Evolutionary conservation across 2,329 filamentous ascomycete species (phyloP).

Genomic region (Macroventuria anomochaeta): DNA sequence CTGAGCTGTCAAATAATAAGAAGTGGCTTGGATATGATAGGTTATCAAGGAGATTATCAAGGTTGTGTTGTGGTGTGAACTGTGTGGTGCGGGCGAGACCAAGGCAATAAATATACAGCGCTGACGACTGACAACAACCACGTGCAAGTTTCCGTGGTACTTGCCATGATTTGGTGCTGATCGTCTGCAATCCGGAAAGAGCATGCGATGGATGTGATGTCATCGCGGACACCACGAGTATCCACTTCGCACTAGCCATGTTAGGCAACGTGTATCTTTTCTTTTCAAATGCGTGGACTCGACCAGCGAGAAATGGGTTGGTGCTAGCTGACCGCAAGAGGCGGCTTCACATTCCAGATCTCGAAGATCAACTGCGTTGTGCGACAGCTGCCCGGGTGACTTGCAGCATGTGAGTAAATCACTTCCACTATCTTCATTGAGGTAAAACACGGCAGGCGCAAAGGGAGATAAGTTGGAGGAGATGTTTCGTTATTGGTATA

Average conservation of each 20-base stretch:
- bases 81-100: neutral
- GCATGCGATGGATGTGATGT: conserved; percentile 9
- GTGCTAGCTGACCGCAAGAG: too few species aligned
- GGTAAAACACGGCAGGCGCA: neutral
- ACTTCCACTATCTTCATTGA: neutral
- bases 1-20: conserved; percentile 10
- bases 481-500: conserved; percentile 20
- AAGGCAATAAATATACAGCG: neutral
- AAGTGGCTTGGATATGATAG: neutral
- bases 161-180: conserved; percentile 17
- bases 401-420: too few species aligned
- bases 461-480: neutral
- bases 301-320: too few species aligned
- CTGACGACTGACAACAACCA: conserved; percentile 6
- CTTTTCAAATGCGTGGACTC: neutral
- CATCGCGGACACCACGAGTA: conserved; percentile 1
- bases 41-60: neutral
- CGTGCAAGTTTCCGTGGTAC: neutral
- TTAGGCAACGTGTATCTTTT: neutral
- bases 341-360: too few species aligned
- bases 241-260: neutral
- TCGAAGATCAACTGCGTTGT: too few species aligned
- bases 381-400: too few species aligned
- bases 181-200: conserved; percentile 9
- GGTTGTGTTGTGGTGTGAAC: neutral